Base-by-base conservation (phyloP, 768 basidiomycete genomes). In the Russula ochroleuca region DNA sequence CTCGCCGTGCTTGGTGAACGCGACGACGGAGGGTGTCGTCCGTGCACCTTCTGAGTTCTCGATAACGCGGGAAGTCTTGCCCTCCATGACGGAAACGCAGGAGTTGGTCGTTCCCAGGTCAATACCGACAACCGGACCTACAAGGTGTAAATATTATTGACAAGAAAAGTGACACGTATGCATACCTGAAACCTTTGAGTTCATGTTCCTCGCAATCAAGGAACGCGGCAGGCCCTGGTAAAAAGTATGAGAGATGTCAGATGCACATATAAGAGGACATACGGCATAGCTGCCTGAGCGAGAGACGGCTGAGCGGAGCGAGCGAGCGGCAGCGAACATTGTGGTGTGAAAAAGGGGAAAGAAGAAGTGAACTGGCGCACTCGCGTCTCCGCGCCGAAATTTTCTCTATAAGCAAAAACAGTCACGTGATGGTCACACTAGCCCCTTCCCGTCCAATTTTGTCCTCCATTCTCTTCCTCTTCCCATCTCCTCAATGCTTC, bases 1-100 rank as follows among this genome's bases (percentile, higher is more conserved):
- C 75, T 99, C 97, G 61, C 93, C 94, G 70, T 98, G 94, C 76
- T 98, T 97, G 60, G 97, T 94, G 83, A 99, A 99, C 43, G 96
- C 96, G 69, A 98, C 93, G 61, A 98, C 94, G 43, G 97, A 99
- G 2, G 97, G 97, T 17, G 97, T 99, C 67, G 97, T 98, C 69
- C 97, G 87, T 62, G 90, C 91, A 80, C 97, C 96, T 80, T 98
- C 96, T 6, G 95, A 80, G 80, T 98, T 98, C 78, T 98, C 97
- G 69, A 99, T 89, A 67, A 98, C 96, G 69, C 92, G 89, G 55
- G 95, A 85, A 40, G 87, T 88, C 79, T 96, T 87, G 69, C 93
- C 95, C 79, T 98, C 95, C 92, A 96, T 97, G 66, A 97, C 83
- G 54, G 90, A 86, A 62, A 94, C 92, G 75, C 91, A 94, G 54